Evolutionary conservation across 495 filamentous ascomycete genomes (phyloP), one percentile per base, ranked within the genome.

Genomic region (Staphylotrichum tortipilum): DNA sequence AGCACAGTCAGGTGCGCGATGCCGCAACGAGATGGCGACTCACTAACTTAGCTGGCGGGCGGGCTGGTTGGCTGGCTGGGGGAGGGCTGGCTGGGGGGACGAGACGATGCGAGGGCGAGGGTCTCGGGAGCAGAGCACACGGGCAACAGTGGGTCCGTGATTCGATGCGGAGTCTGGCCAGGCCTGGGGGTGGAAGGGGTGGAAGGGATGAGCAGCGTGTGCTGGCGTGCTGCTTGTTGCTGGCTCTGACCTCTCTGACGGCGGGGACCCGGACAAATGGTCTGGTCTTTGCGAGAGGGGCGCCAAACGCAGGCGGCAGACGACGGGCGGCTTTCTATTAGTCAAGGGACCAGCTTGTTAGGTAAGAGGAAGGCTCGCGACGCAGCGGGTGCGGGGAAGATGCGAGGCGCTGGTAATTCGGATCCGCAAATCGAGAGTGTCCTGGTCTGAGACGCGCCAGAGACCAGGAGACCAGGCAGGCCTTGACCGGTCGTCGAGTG

Each of bases 301-400:
- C 30, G 41, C 34, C 30, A 38, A 49, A 42, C 38, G 44, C 38
- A 31, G 49, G 33, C 49, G 49, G 44, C 54, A 44, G 53, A 43
- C 38, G 49, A 48, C 44, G 29, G 28, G 52, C 38, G 54, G 21
- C 66, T 70, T 74, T 71, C 62, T 72, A 67, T 75, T 75, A 75
- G 72, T 75, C 72, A 75, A 71, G 45, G 50, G 49, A 47, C 30
- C 50, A 51, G 55, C 47, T 46, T 66, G 56, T 74, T 75, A 74
- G 71, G 72, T 74, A 74, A 75, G 53, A 64, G 50, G 55, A 70
- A 68, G 58, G 47, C 51, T 62, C 55, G 53, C 57, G 61, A 56
- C 49, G 55, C 64, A 58, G 49, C 40, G 49, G 6, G 65, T 70
- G 71, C 68, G 71, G 71, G 71, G 70, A 70, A 73, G 50, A 22